These are phyloP conservation scores for Ascochyta koolunga DNA, from an alignment of 2,329 filamentous ascomycete species.

Conservation along the genomic window DNA sequence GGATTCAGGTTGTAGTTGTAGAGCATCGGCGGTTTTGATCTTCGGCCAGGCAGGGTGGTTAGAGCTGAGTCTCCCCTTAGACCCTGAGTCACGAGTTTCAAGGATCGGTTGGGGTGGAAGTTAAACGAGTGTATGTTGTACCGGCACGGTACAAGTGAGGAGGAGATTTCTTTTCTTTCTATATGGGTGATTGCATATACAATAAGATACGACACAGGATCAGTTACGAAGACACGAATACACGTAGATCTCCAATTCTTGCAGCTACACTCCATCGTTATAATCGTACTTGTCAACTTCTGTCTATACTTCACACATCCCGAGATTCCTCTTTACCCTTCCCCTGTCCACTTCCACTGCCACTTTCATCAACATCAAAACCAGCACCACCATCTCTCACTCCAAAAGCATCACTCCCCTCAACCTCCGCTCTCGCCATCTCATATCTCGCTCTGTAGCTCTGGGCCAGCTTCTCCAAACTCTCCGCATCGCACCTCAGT, in stretches of 20 bases:
- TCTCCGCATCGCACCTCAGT: not conserved
- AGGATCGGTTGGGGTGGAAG: not conserved
- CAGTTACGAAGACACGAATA: not conserved
- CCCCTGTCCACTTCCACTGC: not conserved
- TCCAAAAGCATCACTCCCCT: not conserved
- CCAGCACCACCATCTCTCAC: not conserved
- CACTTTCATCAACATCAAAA: not conserved
- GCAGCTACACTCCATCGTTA: not conserved
- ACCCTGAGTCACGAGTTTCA: not conserved
- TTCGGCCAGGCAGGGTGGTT: constrained; percentile 1
- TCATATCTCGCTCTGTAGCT: not conserved
- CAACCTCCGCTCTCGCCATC: not conserved
- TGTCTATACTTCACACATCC: not conserved
- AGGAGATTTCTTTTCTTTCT: too few species aligned
- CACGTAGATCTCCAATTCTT: not conserved
- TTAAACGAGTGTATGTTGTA: not conserved
- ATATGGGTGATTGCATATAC: not conserved
- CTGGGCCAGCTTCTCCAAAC: not conserved
- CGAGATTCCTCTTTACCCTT: not conserved
- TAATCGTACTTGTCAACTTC: not conserved
- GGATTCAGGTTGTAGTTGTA: constrained; percentile 23
- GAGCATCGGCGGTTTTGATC: not conserved
- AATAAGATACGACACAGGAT: not conserved
- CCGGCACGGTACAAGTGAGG: too few species aligned
- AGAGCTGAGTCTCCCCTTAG: constrained; percentile 3